phyloP scores from a whole-genome alignment of 306 rosid species.

The Quercus agrifolia region DNA sequence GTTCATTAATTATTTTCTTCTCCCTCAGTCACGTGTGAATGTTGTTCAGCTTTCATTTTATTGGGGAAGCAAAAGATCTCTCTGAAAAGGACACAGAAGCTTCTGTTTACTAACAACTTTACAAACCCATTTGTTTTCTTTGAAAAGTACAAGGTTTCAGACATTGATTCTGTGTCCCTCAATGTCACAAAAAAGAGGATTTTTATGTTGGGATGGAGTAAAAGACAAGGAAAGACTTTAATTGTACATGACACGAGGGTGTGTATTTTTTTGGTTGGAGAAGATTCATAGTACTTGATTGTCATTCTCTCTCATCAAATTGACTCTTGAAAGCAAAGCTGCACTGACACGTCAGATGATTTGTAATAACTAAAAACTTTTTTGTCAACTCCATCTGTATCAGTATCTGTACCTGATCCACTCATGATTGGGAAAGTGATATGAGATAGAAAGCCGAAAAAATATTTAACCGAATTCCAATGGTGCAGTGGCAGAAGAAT shows the following conservation, averaged over 20 bases:
- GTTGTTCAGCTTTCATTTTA: background rate
- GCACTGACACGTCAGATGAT: conserved; percentile 12
- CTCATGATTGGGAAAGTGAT: conserved; percentile 28
- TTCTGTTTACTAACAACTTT: conserved; percentile 8
- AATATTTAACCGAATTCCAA: background rate
- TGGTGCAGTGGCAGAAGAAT: background rate
- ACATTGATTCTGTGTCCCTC: conserved; percentile 29
- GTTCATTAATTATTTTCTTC: conserved; percentile 2
- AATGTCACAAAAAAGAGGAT: background rate
- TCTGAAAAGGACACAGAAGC: conserved; percentile 18
- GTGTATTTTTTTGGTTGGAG: background rate
- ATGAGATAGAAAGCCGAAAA: conserved; percentile 13
- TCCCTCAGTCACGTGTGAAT: conserved; percentile 18
- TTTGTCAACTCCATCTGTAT: conserved; percentile 27
- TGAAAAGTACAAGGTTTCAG: conserved; percentile 24
- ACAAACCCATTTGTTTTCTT: conserved; percentile 5
- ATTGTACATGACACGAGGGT: conserved; percentile 6
- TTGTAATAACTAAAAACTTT: background rate
- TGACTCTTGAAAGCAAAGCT: conserved; percentile 1
- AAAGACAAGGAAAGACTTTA: conserved; percentile 31
- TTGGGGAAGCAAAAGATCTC: conserved; percentile 15
- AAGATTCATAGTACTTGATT: background rate
- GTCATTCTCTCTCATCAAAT: background rate
- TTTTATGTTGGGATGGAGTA: conserved; percentile 20
- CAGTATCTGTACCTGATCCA: conserved; percentile 23